Evolutionary conservation across 2,329 filamentous ascomycete species (phyloP).

Genomic region (Remersonia thermophila): DNA sequence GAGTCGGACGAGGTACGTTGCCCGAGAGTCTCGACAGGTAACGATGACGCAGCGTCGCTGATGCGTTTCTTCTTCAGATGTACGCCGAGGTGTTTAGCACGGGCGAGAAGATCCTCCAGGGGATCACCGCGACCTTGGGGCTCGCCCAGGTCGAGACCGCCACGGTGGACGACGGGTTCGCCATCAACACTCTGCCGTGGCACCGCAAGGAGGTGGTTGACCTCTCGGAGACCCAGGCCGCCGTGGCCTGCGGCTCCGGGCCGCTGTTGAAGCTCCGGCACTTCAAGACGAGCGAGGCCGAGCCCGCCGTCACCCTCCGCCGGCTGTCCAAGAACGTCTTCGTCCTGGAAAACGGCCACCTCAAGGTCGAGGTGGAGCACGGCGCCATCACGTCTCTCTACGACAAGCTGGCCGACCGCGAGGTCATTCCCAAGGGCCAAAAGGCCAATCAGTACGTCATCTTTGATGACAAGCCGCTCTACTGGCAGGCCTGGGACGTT

Average conservation of each 20-base stretch:
- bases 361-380: slow-evolving; percentile 57
- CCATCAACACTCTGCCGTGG: slow-evolving; percentile 84
- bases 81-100: slow-evolving; percentile 74
- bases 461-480: slow-evolving; percentile 93
- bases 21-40: background rate
- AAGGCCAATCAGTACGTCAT: slow-evolving; percentile 88
- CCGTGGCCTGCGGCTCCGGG: slow-evolving; percentile 45
- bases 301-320: slow-evolving; percentile 39
- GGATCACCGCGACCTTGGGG: slow-evolving; percentile 56
- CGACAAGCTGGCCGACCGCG: slow-evolving; percentile 60
- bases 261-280: slow-evolving; percentile 38
- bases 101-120: slow-evolving; percentile 58
- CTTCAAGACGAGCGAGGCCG: slow-evolving; percentile 33
- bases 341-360: slow-evolving; percentile 65
- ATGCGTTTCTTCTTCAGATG: slow-evolving; percentile 38
- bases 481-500: slow-evolving; percentile 97
- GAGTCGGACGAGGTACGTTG: slow-evolving; percentile 63
- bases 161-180: slow-evolving; percentile 40
- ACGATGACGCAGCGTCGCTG: no score
- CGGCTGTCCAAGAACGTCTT: slow-evolving; percentile 51
- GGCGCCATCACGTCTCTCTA: slow-evolving; percentile 77
- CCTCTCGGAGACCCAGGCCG: slow-evolving; percentile 40
- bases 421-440: slow-evolving; percentile 59
- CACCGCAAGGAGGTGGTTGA: slow-evolving; percentile 60
- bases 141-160: slow-evolving; percentile 35